Conservation (phyloP, 140 eudicot genomes). For the Erigeron philadelphicus region DNA sequence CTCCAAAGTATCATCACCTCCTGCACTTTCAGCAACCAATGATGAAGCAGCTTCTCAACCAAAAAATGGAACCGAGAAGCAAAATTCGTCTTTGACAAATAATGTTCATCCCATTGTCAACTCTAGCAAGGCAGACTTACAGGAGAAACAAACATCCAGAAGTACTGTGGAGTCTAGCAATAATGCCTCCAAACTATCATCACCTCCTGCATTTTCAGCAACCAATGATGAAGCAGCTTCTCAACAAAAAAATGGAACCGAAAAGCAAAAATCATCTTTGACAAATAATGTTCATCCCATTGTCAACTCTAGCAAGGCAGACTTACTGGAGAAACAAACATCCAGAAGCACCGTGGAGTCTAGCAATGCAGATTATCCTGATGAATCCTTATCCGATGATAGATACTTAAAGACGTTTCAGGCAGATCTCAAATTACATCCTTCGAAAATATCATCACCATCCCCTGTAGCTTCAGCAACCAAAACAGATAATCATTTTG, state of each 20-base stretch:
- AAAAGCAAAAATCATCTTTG: slow-evolving; percentile 25
- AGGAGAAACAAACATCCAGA: slow-evolving; percentile 24
- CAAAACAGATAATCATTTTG: slow-evolving; percentile 23
- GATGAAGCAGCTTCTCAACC: slow-evolving; percentile 45
- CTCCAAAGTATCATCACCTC: slow-evolving; percentile 28
- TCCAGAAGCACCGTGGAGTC: slow-evolving; percentile 25
- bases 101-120: not conserved
- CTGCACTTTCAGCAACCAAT: slow-evolving; percentile 28
- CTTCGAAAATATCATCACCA: slow-evolving; percentile 25
- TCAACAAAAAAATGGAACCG: slow-evolving; percentile 36
- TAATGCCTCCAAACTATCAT: slow-evolving; percentile 32
- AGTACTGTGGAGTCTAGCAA: slow-evolving; percentile 29
- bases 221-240: slow-evolving; percentile 47
- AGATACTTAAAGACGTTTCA: slow-evolving; percentile 22
- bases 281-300: not conserved
- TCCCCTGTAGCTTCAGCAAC: slow-evolving; percentile 26
- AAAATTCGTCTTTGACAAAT: slow-evolving; percentile 22
- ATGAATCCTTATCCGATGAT: slow-evolving; percentile 34
- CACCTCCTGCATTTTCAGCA: slow-evolving; percentile 24
- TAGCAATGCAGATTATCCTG: slow-evolving; percentile 29
- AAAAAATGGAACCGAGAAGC: slow-evolving; percentile 36
- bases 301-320: slow-evolving; percentile 10
- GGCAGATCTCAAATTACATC: slow-evolving; percentile 32
- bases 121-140: slow-evolving; percentile 8
- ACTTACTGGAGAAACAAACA: slow-evolving; percentile 20